Base-by-base conservation (phyloP, 1,139 yeast genomes). In the Scheffersomyces parashehatae region DNA sequence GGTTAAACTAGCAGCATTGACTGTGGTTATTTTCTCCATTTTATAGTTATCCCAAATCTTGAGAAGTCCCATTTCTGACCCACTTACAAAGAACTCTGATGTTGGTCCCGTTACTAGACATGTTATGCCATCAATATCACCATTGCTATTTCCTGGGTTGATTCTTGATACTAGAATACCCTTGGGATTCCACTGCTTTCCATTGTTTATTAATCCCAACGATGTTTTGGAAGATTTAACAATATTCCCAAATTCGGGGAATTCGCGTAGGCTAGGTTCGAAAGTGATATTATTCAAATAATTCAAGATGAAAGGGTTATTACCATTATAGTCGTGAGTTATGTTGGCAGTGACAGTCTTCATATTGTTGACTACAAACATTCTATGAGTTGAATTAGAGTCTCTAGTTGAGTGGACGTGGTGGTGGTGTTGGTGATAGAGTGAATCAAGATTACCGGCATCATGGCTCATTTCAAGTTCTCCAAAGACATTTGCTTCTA, bases 21-120 rank as follows among this genome's bases (percentile, higher is more conserved):
- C 81, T 3, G 83, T 74, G 2, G 83, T 82, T 41, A 83, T 85
- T 48, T 77, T 79, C 44, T 84, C 90, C 36, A 91, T 65, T 45
- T 83, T 79, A 11, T 68, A 59, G 1, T 83, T 66, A 55, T 89
- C 96, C 98, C 98, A 93, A 0, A 93, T 64, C 50, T 81, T 84
- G 37, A 93, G 56, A 2, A 67, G 55, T 0, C 98, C 97, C 39
- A 77, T 75, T 37, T 82, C 85, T 4, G 95, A 87, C 3, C 91
- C 96, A 1, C 95, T 84, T 2, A 89, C 69, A 52, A 93, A 84
- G 53, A 80, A 86, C 34, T 79, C 79, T 15, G 81, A 77, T 36
- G 85, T 82, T 0, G 89, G 85, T 11, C 83, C 70, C 0, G 79
- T 77, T 3, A 75, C 77, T 8, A 90, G 63, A 36, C 84, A 68